Conservation (phyloP, 495 filamentous ascomycete species). For the Talaromyces proteolyticus region DNA sequence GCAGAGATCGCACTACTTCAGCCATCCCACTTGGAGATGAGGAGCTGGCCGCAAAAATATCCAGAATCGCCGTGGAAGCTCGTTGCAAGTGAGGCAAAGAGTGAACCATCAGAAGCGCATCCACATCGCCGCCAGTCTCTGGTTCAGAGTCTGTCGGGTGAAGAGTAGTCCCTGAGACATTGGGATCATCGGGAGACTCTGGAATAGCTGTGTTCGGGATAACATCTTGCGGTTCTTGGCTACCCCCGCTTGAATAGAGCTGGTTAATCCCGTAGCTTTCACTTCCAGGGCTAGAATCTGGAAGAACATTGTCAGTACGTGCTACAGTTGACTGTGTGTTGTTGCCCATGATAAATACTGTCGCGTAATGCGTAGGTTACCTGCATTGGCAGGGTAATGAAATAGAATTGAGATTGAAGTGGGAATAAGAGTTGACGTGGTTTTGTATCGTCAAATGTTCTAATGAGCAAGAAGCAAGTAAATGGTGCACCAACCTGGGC, state of each 20-base stretch:
- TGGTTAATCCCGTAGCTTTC: not conserved
- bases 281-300: conserved; percentile 1
- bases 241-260: not conserved
- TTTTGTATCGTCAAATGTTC: too few relatives aligned
- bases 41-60: conserved; percentile 18
- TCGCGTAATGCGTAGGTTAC: too few relatives aligned
- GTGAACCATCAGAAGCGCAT: conserved; percentile 26
- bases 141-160: conserved; percentile 18
- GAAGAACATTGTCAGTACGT: not conserved
- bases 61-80: conserved; percentile 19
- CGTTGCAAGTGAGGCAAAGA: conserved; percentile 27
- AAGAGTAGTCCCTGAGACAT: conserved; percentile 37
- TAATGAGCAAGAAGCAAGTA: conserved; percentile 1
- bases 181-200: conserved; percentile 29
- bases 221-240: not conserved
- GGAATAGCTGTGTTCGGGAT: not conserved
- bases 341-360: not conserved
- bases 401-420: too few relatives aligned
- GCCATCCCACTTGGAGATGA: conserved; percentile 16
- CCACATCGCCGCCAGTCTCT: conserved; percentile 8
- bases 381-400: too few relatives aligned
- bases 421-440: too few relatives aligned
- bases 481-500: conserved; percentile 1
- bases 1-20: conserved; percentile 16
- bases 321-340: not conserved